Conservation (phyloP, 495 filamentous ascomycete genomes). For the Tuber indicum region DNA sequence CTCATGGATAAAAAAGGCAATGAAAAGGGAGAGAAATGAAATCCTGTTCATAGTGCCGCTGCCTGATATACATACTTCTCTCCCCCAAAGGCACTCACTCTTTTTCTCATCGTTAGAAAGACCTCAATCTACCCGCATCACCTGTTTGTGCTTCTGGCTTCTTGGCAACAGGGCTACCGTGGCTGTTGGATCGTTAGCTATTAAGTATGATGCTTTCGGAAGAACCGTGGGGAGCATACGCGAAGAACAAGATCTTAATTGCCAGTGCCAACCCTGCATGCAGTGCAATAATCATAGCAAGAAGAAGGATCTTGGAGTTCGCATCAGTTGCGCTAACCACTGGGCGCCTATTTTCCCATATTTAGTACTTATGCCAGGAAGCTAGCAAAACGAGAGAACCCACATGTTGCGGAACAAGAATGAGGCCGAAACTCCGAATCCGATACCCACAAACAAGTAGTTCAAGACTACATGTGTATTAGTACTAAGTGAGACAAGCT, state of each 20-base stretch:
- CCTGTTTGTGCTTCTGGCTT: constrained; percentile 44
- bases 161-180: constrained; percentile 60
- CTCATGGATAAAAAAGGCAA: constrained; percentile 1
- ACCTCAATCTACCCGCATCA: constrained; percentile 35
- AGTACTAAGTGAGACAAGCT: background rate
- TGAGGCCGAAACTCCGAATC: constrained; percentile 75
- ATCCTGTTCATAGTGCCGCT: background rate
- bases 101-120: constrained; percentile 12
- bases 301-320: constrained; percentile 77
- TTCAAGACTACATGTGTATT: constrained; percentile 55
- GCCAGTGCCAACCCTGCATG: constrained; percentile 84
- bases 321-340: constrained; percentile 86
- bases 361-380: background rate
- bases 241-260: constrained; percentile 96
- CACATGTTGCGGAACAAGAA: constrained; percentile 86
- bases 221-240: constrained; percentile 46
- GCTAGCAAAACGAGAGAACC: constrained; percentile 23
- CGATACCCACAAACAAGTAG: constrained; percentile 85
- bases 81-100: background rate
- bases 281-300: constrained; percentile 73
- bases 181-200: constrained; percentile 29
- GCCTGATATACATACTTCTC: background rate
- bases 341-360: constrained; percentile 49
- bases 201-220: background rate
- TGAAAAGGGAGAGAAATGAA: background rate